Base-by-base conservation (phyloP, 164 flowering plant genomes). In the Kalanchoe fedtschenkoi region DNA sequence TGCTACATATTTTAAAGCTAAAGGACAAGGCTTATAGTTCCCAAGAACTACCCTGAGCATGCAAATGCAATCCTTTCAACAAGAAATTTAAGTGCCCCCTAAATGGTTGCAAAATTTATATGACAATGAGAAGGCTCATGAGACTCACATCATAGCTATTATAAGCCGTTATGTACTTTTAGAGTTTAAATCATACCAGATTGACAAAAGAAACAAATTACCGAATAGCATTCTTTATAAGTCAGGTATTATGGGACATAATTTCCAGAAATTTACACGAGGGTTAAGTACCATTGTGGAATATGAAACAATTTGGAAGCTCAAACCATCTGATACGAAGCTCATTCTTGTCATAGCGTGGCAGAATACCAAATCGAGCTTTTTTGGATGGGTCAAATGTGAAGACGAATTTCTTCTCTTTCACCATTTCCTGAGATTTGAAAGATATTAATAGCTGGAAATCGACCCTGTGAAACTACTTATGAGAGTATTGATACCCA, bases 281-380 rank as follows among this genome's bases (percentile, higher is more conserved):
- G 16, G 7, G 33, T 33, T 35, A 28, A 83, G 33, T 66, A 93
- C 99, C 97, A 71, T 90, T 90, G 59, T 93, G 99, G 73, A 93
- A 93, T 71, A 93, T 87, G 78, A 81, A 93, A 75, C 99, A 93
- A 68, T 87, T 93, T 63, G 99, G 97, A 72, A 93, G 96, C 76
- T 93, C 97, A 66, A 93, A 93, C 99, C 99, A 93, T 79, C 70
- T 81, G 62, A 93, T 90, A 43, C 74, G 78, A 60, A 74, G 78
- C 62, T 93, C 99, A 75, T 88, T 71, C 72, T 85, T 90, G 34
- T 95, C 90, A 80, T 90, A 90, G n/a, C 97, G 85, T 5, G 97
- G 97, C 66, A 93, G 95, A 58, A 93, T 62, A 70, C 99, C 99
- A 81, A 93, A 93, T 53, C 90, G 91, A 63, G 97, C 81, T 60